phyloP scores from a whole-genome alignment of 345 rosid genomes.

The Abelmoschus esculentus region DNA sequence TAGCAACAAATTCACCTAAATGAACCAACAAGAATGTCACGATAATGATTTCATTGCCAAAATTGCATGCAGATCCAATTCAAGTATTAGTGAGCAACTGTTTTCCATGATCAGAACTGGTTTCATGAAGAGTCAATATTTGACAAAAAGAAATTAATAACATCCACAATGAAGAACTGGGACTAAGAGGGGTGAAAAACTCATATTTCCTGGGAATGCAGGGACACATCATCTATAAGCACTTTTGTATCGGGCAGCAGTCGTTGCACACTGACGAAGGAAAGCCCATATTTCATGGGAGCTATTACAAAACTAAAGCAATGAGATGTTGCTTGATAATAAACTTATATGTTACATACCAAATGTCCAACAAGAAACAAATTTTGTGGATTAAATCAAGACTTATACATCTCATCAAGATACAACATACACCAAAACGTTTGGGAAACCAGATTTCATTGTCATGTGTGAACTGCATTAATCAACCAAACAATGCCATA shows the following conservation, averaged over 20 bases:
- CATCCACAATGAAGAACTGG: background rate
- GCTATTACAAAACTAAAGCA: background rate
- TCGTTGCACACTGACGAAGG: background rate
- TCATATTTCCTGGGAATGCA: too few species aligned
- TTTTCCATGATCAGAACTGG: background rate
- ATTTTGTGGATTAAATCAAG: background rate
- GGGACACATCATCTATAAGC: background rate
- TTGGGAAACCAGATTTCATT: background rate
- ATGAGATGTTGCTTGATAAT: background rate
- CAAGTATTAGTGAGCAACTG: background rate
- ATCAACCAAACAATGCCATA: background rate
- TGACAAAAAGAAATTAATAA: background rate
- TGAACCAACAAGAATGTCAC: background rate
- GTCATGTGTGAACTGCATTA: background rate
- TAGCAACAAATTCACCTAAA: conserved; percentile 81
- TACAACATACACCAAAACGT: background rate
- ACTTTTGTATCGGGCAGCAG: background rate
- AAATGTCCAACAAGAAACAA: conserved; percentile 3
- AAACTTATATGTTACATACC: background rate
- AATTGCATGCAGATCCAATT: background rate
- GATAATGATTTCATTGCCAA: background rate
- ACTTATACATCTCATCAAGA: background rate
- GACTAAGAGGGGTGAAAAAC: background rate
- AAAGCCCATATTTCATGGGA: background rate
- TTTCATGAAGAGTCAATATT: background rate